These are phyloP conservation scores for Goffeauzyma gilvescens DNA, from an alignment of 768 basidiomycete genomes.

Conservation along the genomic window DNA sequence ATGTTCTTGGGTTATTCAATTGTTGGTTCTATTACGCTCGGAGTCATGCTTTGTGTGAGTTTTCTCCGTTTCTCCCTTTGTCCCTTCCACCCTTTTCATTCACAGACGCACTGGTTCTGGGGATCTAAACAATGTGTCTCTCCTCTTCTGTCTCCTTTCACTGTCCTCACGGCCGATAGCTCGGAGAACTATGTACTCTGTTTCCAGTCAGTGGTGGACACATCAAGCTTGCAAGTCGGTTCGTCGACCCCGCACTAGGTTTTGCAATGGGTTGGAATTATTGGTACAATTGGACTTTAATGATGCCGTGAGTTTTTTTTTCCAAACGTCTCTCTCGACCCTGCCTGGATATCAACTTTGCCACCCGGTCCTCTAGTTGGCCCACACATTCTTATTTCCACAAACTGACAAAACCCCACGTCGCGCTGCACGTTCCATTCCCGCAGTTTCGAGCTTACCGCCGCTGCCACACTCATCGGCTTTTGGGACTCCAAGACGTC, in stretches of 20 bases:
- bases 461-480: conserved; percentile 56
- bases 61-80: too few relatives aligned
- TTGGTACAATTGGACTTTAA: conserved; percentile 36
- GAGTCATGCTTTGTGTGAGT: too few relatives aligned
- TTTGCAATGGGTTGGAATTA: conserved; percentile 33
- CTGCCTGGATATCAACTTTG: too few relatives aligned
- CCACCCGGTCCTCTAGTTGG: too few relatives aligned
- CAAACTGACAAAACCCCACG: too few relatives aligned
- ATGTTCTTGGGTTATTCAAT: conserved; percentile 20
- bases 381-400: too few relatives aligned
- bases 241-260: conserved; percentile 39
- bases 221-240: conserved; percentile 33
- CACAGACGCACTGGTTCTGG: neutral
- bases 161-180: too few relatives aligned
- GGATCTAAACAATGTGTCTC: too few relatives aligned
- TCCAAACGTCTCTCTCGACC: too few relatives aligned
- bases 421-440: conserved; percentile 43
- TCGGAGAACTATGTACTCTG: conserved; percentile 23
- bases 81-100: neutral
- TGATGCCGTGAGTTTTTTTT: too few relatives aligned
- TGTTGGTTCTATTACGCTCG: too few relatives aligned
- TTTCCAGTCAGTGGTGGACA: conserved; percentile 26
- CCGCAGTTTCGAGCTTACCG: conserved; percentile 55
- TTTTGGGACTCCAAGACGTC: conserved; percentile 38
- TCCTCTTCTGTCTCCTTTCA: too few relatives aligned